These are phyloP conservation scores for Debaryomyces subglobosus DNA, from an alignment of 1,139 yeast species.

Conservation along the genomic window DNA sequence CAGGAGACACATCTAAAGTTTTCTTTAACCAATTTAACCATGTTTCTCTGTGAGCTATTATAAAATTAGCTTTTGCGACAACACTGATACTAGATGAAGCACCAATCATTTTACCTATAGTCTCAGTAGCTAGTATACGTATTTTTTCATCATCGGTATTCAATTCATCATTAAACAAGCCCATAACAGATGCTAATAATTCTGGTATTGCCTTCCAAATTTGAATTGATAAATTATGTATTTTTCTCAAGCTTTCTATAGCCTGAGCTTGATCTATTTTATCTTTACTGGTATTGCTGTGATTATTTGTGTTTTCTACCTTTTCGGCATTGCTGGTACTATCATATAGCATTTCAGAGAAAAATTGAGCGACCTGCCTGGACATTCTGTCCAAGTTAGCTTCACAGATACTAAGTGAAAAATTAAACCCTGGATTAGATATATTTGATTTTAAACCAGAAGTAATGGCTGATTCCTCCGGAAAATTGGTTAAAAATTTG, in stretches of 20 bases:
- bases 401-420: slow-evolving; percentile 71
- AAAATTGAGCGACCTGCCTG: slow-evolving; percentile 76
- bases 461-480: slow-evolving; percentile 18
- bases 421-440: slow-evolving; percentile 61
- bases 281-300: slow-evolving; percentile 14
- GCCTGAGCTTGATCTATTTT: slow-evolving; percentile 24
- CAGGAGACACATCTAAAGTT: slow-evolving; percentile 65
- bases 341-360: slow-evolving; percentile 73
- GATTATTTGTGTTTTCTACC: slow-evolving; percentile 15
- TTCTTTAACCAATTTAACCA: slow-evolving; percentile 76
- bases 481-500: slow-evolving; percentile 38
- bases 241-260: slow-evolving; percentile 51
- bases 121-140: slow-evolving; percentile 69
- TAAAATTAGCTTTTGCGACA: slow-evolving; percentile 56
- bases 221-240: slow-evolving; percentile 66
- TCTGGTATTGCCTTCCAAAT: slow-evolving; percentile 84
- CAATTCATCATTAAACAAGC: slow-evolving; percentile 79
- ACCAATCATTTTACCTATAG: slow-evolving; percentile 70
- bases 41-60: slow-evolving; percentile 58
- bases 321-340: slow-evolving; percentile 33
- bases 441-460: slow-evolving; percentile 24
- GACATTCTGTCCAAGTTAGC: slow-evolving; percentile 75
- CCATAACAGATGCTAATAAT: slow-evolving; percentile 70
- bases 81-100: slow-evolving; percentile 24
- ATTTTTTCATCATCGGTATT: slow-evolving; percentile 69